Percentiles rank a stretch among this genome's conserved stretches.
phyloP scores from a whole-genome alignment of 495 filamentous ascomycete species.

The Friedmanniomyces endolithicus region DNA sequence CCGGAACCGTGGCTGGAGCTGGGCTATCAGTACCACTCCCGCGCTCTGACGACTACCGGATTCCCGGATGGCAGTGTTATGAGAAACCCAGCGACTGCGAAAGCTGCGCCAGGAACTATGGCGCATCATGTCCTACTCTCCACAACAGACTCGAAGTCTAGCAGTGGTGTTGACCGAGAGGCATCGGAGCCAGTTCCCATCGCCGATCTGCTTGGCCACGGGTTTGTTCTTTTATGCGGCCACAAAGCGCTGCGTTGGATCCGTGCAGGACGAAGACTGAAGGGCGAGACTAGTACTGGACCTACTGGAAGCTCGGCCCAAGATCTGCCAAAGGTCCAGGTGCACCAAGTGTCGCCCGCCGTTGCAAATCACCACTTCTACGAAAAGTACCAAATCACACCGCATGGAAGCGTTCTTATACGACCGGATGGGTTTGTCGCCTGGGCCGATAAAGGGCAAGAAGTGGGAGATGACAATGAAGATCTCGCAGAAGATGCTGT shows the following conservation, averaged over 20 bases:
- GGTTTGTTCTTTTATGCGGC: slow-evolving; percentile 3
- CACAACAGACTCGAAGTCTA: not conserved
- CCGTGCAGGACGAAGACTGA: not conserved
- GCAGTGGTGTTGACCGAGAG: not conserved
- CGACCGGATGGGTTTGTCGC: slow-evolving; percentile 7
- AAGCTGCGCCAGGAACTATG: not conserved
- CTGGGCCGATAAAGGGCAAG: not conserved
- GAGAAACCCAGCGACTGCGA: not conserved
- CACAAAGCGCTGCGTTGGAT: not conserved
- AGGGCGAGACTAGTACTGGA: not conserved
- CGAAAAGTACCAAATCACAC: not conserved
- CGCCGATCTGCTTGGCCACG: not conserved
- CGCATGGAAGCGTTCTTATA: not conserved
- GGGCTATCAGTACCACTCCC: slow-evolving; percentile 6
- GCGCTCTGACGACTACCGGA: not conserved
- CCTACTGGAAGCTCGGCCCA: not conserved
- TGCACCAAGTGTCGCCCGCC: not conserved
- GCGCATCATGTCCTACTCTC: slow-evolving; percentile 2
- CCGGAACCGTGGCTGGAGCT: slow-evolving; percentile 6
- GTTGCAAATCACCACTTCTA: not conserved
- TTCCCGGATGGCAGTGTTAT: not conserved
- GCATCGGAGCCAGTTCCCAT: not conserved
- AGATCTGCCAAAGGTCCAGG: not conserved
- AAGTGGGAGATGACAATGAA: not conserved
- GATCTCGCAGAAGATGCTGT: too few species aligned